Percentiles rank a stretch among this genome's conserved stretches.
Evolutionary conservation across 1,139 yeast genomes (phyloP).

Genomic region (Lizanozyma gosingica): DNA sequence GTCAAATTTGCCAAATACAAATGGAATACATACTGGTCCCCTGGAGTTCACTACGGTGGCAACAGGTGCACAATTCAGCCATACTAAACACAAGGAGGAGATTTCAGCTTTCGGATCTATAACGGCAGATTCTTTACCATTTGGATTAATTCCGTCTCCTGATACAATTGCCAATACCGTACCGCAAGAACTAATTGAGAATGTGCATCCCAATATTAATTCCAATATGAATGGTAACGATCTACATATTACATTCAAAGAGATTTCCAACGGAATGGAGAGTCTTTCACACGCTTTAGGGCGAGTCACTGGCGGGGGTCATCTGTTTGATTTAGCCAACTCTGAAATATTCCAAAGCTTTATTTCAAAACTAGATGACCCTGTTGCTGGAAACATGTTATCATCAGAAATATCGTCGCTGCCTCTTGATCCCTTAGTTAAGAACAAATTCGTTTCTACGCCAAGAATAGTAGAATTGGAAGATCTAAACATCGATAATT

Average conservation of each 20-base stretch:
- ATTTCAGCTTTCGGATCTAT: not conserved
- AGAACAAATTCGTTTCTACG: constrained; percentile 6
- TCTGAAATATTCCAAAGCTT: not conserved
- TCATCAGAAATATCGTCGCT: not conserved
- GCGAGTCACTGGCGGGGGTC: not conserved
- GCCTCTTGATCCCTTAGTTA: not conserved
- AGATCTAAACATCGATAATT: constrained; percentile 6
- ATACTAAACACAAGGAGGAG: not conserved
- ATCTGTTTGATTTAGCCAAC: not conserved
- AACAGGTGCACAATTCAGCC: too few species aligned
- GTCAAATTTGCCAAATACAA: not conserved
- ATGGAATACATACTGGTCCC: not conserved
- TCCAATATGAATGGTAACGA: not conserved
- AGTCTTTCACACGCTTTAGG: not conserved
- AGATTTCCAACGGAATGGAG: not conserved
- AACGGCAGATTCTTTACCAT: not conserved
- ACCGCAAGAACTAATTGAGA: too few species aligned
- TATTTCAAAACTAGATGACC: not conserved
- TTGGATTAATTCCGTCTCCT: not conserved
- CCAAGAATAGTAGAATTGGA: not conserved
- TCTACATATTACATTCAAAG: not conserved
- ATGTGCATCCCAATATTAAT: not conserved
- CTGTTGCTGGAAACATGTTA: too few species aligned
- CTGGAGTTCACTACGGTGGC: not conserved
- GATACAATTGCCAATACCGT: too few species aligned